phyloP scores from a whole-genome alignment of 148 eudicot genomes.

The Spergularia marina region DNA sequence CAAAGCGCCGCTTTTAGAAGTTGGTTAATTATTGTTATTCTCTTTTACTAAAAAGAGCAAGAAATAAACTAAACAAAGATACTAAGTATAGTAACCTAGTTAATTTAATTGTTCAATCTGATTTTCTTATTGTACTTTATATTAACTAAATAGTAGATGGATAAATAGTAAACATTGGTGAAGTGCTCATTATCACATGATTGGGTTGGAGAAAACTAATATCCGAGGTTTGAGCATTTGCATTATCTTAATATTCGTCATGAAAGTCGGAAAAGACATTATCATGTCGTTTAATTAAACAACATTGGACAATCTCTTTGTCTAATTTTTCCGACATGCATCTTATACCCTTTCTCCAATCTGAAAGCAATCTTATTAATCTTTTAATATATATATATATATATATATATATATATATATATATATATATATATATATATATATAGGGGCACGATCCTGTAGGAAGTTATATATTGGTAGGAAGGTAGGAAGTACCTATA shows the following conservation, averaged over 20 bases:
- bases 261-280: conserved; percentile 23
- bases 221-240: conserved; percentile 23
- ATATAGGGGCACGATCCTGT: too few relatives aligned
- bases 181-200: conserved; percentile 23
- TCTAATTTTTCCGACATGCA: not conserved
- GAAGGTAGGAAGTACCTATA: too few relatives aligned
- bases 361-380: not conserved
- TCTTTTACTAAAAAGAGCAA: conserved; percentile 15
- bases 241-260: conserved; percentile 16
- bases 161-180: conserved; percentile 8
- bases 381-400: too few relatives aligned
- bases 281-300: not conserved
- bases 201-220: conserved; percentile 6
- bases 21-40: not conserved
- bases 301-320: not conserved
- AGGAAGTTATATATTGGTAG: too few relatives aligned
- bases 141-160: not conserved
- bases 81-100: not conserved
- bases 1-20: conserved; percentile 8
- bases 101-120: conserved; percentile 17
- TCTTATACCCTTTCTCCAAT: not conserved
- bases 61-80: not conserved
- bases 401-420: too few relatives aligned
- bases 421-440: too few relatives aligned
- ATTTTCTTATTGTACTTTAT: not conserved